Percentiles rank a stretch among this genome's conserved stretches.
Evolutionary conservation across 1,284 basidiomycete species (phyloP).

Genomic region (Papiliotrema laurentii): DNA sequence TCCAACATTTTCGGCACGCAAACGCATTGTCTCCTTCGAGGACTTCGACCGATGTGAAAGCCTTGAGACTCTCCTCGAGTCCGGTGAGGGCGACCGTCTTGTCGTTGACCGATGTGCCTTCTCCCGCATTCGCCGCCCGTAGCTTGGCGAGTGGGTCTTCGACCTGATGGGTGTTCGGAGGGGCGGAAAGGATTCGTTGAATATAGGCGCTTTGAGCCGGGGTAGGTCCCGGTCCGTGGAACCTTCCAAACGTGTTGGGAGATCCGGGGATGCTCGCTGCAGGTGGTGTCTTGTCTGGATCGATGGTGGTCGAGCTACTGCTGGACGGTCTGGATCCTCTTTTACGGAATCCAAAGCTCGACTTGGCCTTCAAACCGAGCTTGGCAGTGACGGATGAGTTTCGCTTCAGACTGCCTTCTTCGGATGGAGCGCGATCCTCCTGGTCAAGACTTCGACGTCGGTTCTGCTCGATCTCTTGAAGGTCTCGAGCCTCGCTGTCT

Average conservation of each 20-base stretch:
- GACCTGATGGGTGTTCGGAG: constrained; percentile 10
- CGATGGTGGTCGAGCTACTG: constrained; percentile 17
- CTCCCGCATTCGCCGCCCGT: constrained; percentile 30
- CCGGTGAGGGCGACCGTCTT: constrained; percentile 10
- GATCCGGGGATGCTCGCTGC: constrained; percentile 6
- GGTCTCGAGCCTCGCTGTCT: constrained; percentile 22
- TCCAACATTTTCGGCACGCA: constrained; percentile 89
- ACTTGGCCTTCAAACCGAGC: constrained; percentile 21
- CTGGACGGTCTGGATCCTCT: constrained; percentile 21
- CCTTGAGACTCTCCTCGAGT: constrained; percentile 60
- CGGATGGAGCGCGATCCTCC: constrained; percentile 14
- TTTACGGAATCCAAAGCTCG: constrained; percentile 36
- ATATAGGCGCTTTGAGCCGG: constrained; percentile 49
- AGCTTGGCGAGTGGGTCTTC: constrained; percentile 39
- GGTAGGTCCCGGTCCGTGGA: constrained; percentile 34
- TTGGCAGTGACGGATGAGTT: constrained; percentile 14
- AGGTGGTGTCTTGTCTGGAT: constrained; percentile 7
- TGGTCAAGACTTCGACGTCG: constrained; percentile 23
- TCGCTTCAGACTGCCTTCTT: constrained; percentile 6
- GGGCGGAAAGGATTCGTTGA: constrained; percentile 41
- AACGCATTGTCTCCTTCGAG: constrained; percentile 91
- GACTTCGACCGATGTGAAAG: constrained; percentile 86
- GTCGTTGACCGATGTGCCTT: constrained; percentile 5
- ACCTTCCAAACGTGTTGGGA: constrained; percentile 2
- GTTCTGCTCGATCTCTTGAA: constrained; percentile 3